Evolutionary conservation across 1,284 basidiomycete species (phyloP), one percentile per base, ranked within the genome.

Genomic region (Microbotryum silenes-acaulis): DNA sequence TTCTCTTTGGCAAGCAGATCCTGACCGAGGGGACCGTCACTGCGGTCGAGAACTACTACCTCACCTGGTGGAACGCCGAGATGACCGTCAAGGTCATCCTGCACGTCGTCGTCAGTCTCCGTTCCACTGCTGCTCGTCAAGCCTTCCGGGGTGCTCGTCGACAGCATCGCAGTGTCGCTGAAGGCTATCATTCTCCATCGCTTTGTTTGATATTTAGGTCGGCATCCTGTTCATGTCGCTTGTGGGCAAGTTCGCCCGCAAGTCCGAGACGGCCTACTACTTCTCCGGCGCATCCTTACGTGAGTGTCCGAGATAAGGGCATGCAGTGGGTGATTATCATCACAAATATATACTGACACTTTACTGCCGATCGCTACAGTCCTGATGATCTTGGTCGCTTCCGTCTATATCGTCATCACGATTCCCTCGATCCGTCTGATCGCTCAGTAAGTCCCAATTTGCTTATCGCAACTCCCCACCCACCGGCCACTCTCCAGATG

Each of bases 21-120:
- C n/a, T 68, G 12, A 62, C 50, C 9, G 62, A 44, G 10, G 58
- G 54, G 1, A 50, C 55, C 21, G 25, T 59, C 4, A 44, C 44
- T 23, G 16, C 31, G 20, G 60, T 67, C 50, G 68, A 69, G 56
- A 18, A 49, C 27, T 69, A 69, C 62, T 69, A 69, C 49, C 46
- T 69, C 31, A 69, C 63, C 1, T 69, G 68, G 68, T 69, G 66
- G 65, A 62, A 67, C 31, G 68, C 61, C 37, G 63, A 63, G 0
- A 59, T 61, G 56, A 60, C 68, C 6, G 66, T 69, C 58, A 69
- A 69, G 58, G 56, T 65, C 55, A 63, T 67, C 51, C 45, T 69
- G 14, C 68, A 69, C 57, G 49, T 67, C 52, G 59, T 65, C 31
- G 67, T 67, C 47, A 56, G 65, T 50, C 12, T 10, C 42, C 18